Evolutionary conservation across 1,139 yeast genomes (phyloP).

Genomic region (Fermentozyma sake): DNA sequence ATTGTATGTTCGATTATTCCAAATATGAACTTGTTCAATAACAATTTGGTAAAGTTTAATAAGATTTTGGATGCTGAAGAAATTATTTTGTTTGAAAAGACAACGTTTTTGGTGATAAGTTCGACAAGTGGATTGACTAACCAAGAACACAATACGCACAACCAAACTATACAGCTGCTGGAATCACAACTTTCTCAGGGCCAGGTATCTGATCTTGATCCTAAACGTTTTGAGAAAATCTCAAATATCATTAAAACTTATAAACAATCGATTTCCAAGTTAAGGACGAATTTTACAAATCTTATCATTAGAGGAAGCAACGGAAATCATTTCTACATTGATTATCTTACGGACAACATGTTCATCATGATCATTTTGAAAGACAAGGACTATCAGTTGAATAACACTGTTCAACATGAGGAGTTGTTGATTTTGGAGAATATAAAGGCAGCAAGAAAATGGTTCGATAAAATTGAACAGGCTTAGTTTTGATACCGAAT

Average conservation of each 20-base stretch:
- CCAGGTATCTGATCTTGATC: slow-evolving; percentile 46
- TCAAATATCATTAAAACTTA: slow-evolving; percentile 92
- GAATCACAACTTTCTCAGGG: slow-evolving; percentile 2
- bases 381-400: slow-evolving; percentile 23
- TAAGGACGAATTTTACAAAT: slow-evolving; percentile 79
- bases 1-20: slow-evolving; percentile 95
- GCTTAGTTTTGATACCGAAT: too few species aligned
- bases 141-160: slow-evolving; percentile 4
- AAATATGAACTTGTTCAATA: slow-evolving; percentile 78
- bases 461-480: slow-evolving; percentile 59
- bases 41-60: slow-evolving; percentile 70
- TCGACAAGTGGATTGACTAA: slow-evolving; percentile 47
- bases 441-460: slow-evolving; percentile 59
- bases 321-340: slow-evolving; percentile 64
- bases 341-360: slow-evolving; percentile 67
- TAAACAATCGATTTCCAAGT: slow-evolving; percentile 86
- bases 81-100: slow-evolving; percentile 85
- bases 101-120: slow-evolving; percentile 87
- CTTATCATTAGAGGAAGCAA: slow-evolving; percentile 70
- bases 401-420: slow-evolving; percentile 43
- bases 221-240: slow-evolving; percentile 90
- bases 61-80: slow-evolving; percentile 81
- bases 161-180: too few species aligned
- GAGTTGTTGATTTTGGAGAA: slow-evolving; percentile 63
- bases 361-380: slow-evolving; percentile 68